A percentile compares a stretch with the other conserved stretches of the same genome.
These are phyloP conservation scores for Apophysomyces ossiformis DNA, from an alignment of 371 early-diverging fungal species.

Conservation along the genomic window DNA sequence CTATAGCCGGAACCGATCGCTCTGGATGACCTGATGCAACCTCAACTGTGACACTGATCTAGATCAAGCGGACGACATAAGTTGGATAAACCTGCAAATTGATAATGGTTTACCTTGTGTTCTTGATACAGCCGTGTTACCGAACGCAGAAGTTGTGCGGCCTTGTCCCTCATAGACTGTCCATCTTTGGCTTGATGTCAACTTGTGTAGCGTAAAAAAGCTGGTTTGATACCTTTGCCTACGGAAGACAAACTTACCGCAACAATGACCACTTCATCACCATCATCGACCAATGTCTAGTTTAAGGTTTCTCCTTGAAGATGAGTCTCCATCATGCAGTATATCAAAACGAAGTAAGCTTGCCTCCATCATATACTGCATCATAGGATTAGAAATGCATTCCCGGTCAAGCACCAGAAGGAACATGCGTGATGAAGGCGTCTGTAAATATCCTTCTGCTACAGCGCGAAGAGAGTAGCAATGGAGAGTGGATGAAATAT, in stretches of 20 bases:
- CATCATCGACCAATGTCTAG: constrained; percentile 20
- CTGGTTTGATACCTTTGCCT: not conserved
- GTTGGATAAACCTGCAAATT: constrained; percentile 1
- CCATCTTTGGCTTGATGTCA: not conserved
- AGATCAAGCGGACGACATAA: not conserved
- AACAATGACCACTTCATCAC: constrained; percentile 20
- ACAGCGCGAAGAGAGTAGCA: constrained; percentile 23
- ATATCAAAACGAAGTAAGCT: not conserved
- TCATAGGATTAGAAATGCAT: not conserved
- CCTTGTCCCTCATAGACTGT: not conserved
- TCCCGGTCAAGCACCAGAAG: constrained; percentile 21
- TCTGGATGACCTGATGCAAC: constrained; percentile 7
- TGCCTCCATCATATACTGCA: constrained; percentile 17
- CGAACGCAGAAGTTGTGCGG: not conserved
- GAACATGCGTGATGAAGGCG: constrained; percentile 15
- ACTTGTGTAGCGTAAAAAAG: not conserved
- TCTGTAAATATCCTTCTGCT: constrained; percentile 21
- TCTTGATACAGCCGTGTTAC: not conserved
- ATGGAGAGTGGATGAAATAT: constrained; percentile 9
- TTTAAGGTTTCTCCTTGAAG: not conserved
- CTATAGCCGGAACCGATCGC: constrained; percentile 16
- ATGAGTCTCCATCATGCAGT: not conserved
- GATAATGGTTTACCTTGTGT: not conserved
- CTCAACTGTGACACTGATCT: constrained; percentile 11
- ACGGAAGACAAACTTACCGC: not conserved